Percentiles rank a stretch among this genome's conserved stretches.
phyloP scores from a whole-genome alignment of 2,329 filamentous ascomycete species.

The Aureobasidium namibiae region DNA sequence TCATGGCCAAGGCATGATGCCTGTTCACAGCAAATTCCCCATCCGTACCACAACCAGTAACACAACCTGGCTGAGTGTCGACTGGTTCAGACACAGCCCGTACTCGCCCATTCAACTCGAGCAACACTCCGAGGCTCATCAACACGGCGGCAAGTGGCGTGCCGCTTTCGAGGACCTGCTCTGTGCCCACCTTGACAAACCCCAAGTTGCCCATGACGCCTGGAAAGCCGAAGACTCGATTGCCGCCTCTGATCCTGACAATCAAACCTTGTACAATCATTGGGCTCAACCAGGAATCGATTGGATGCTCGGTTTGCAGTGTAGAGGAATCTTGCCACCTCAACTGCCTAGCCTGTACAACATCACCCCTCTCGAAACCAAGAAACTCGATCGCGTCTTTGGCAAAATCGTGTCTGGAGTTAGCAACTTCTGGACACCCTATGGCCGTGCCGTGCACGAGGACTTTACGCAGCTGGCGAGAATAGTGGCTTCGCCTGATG shows the following conservation, averaged over 20 bases:
- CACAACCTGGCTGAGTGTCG: conserved; percentile 25
- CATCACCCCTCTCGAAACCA: conserved; percentile 7
- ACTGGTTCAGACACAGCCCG: conserved; percentile 33
- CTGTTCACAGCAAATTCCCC: conserved; percentile 10
- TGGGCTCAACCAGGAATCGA: conserved; percentile 23
- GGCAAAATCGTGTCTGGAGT: conserved; percentile 12
- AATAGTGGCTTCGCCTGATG: conserved; percentile 16
- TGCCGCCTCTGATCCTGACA: background rate
- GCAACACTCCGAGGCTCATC: conserved; percentile 30
- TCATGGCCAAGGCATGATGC: conserved; percentile 12
- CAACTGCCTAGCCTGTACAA: conserved; percentile 20
- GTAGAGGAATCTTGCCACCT: conserved; percentile 27
- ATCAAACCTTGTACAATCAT: conserved; percentile 12
- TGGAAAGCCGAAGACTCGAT: conserved; percentile 12
- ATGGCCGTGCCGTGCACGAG: conserved; percentile 7
- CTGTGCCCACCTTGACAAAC: conserved; percentile 31
- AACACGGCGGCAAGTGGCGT: conserved; percentile 40
- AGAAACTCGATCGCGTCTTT: conserved; percentile 14
- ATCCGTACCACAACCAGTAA: conserved; percentile 18
- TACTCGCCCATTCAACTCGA: conserved; percentile 51
- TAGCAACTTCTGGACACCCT: conserved; percentile 10
- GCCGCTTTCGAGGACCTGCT: conserved; percentile 54
- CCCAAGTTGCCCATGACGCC: conserved; percentile 12
- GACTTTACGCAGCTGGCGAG: conserved; percentile 17
- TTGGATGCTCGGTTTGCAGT: conserved; percentile 30